Base-by-base conservation (phyloP, 139 green algal genomes). In the Chlamydomonas sp. region DNA sequence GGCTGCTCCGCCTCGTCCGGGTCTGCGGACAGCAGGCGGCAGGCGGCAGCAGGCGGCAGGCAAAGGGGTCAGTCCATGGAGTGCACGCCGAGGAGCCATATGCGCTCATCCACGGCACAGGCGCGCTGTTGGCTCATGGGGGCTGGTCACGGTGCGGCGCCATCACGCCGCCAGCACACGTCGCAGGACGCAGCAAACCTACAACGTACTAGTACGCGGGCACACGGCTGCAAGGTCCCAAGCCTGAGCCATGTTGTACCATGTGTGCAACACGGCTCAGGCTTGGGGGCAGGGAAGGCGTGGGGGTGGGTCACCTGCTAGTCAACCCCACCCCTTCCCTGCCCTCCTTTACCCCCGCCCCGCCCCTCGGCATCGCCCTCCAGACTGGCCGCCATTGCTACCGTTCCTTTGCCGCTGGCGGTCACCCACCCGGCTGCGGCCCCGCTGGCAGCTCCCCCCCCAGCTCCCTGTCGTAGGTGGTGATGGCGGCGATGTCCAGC, bases 401-500 rank as follows among this genome's bases (percentile, higher is more conserved):
- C 14, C 10, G 15, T 7, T 63, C 57, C 71, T 62, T 49, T 31
- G 3, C 59, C 20, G 2, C 20, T 15, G 0, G 18, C 62, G 10
- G 17, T 16, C 31, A 8, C 2, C 59, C 31, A 59, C n/a, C n/a
- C 72, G 67, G 17, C 49, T 68, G 71, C 60, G 8, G 57, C 4
- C 31, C 12, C 77, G 81, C 8, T 4, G 49, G 63, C 59, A 49
- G n/a, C 7, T 68, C 61, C 14, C 60, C 90, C 31, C 91, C 89
- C 20, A 87, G 78, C 14, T 92, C 91, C 17, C 82, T 77, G 91
- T 98, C 96, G 78, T 90, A 96, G 18, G 82, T 93, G 4, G 93
- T 80, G 64, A 98, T 94, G 49, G 88, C 85, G 31, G 92, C 77
- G 4, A 97, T 90, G 75, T 97, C 95, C 64, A 98, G 89, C 59